Evolutionary conservation across 1,284 basidiomycete genomes (phyloP), one percentile per base, ranked within the genome.

Genomic region (Ganoderma meredithae): DNA sequence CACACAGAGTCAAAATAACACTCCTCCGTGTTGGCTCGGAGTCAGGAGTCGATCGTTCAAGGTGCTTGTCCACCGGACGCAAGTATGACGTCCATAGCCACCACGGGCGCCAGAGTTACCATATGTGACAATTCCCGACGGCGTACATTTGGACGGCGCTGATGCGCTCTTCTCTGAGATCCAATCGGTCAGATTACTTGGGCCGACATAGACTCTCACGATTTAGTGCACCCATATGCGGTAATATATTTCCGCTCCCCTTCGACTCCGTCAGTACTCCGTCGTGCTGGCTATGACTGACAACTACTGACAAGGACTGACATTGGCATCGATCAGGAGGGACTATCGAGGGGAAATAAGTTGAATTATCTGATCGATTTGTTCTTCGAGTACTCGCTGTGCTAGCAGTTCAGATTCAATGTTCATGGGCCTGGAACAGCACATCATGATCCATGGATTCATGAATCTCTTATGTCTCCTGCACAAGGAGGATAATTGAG

Each of bases 31-130:
- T 33, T 55, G 5, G 13, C 52, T 55, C 27, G 27, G 13, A 15
- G 15, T 27, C 25, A 33, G 27, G 52, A 55, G 52, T 55, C 52
- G 27, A 7, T 27, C 52, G 15, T 55, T 17, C 15, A 27, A 55
- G 52, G 17, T 25, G 15, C 19, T n/a, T 4, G 52, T 31, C 52
- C 52, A 31, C 7, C 52, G 31, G 25, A 55, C 27, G 12, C 7
- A 15, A 17, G 4, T 55, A 55, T 55, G 52, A 55, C 27, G 52
- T 55, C 27, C 27, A 9, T 55, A 3, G 52, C 52, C 52, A 55
- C 52, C 15, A 55, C 15, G 52, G 52, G 52, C 52, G 52, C 52
- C 52, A 55, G 31, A 13, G 31, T 55, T 55, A 19, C 52, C 27
- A 55, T 31, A 17, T 19, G 17, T 33, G 31, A 27, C 10, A 55